Evolutionary conservation across 371 early-diverging fungal species (phyloP).

Genomic region (Actinomortierella wolfii): DNA sequence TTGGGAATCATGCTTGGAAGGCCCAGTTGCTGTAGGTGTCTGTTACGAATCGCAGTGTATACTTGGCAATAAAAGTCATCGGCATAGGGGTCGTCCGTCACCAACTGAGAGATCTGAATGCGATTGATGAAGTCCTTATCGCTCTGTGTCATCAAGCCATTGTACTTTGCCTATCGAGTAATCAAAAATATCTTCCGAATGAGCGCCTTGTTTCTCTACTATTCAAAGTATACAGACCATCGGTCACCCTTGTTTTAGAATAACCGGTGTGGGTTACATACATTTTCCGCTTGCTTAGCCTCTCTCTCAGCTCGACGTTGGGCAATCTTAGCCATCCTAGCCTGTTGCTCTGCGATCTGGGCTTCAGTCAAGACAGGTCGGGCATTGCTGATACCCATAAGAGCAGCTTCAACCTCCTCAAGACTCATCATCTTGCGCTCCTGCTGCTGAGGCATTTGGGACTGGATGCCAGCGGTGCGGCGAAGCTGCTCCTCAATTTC

Average conservation of each 20-base stretch:
- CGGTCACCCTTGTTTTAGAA: not conserved
- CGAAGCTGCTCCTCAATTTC: slow-evolving; percentile 67
- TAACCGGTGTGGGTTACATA: slow-evolving; percentile 2
- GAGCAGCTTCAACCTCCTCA: slow-evolving; percentile 72
- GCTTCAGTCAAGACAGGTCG: slow-evolving; percentile 47
- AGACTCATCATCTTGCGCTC: slow-evolving; percentile 65
- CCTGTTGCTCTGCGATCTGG: slow-evolving; percentile 45
- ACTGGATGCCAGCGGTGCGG: slow-evolving; percentile 40
- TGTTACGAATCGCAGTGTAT: slow-evolving; percentile 76
- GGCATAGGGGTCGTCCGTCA: slow-evolving; percentile 85
- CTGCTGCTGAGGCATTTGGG: slow-evolving; percentile 18
- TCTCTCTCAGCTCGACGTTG: slow-evolving; percentile 49
- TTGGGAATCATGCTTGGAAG: slow-evolving; percentile 27
- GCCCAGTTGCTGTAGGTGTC: slow-evolving; percentile 54
- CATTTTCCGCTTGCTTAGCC: slow-evolving; percentile 48
- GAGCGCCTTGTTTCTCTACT: slow-evolving; percentile 5
- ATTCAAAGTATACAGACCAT: not conserved
- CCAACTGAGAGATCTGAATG: slow-evolving; percentile 92
- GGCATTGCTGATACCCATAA: slow-evolving; percentile 51
- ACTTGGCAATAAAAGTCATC: slow-evolving; percentile 96
- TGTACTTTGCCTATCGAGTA: slow-evolving; percentile 67
- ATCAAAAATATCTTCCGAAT: not conserved
- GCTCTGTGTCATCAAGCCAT: slow-evolving; percentile 88
- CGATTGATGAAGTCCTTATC: slow-evolving; percentile 92
- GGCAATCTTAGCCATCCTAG: slow-evolving; percentile 44